phyloP scores from a whole-genome alignment of 1,284 basidiomycete genomes.

The Boletus hoseneyae region DNA sequence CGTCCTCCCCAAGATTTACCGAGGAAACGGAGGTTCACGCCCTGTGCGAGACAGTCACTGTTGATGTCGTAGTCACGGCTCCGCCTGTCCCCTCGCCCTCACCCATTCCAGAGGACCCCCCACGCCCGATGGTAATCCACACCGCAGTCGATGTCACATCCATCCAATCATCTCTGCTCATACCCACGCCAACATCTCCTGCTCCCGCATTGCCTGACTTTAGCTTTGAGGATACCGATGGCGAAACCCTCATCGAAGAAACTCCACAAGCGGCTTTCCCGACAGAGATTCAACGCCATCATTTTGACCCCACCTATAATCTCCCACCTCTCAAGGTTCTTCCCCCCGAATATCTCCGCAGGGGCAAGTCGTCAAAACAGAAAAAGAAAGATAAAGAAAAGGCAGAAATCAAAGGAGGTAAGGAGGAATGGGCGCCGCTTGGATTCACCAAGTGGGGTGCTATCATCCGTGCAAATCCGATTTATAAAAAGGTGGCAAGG shows the following conservation, averaged over 20 bases:
- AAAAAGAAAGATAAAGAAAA: slow-evolving; percentile 58
- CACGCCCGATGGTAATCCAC: slow-evolving; percentile 26
- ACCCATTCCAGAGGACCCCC: slow-evolving; percentile 6
- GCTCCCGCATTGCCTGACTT: slow-evolving; percentile 29
- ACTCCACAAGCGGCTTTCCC: slow-evolving; percentile 16
- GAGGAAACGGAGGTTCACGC: not conserved
- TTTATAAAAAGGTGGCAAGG: slow-evolving; percentile 62
- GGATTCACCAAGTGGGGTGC: slow-evolving; percentile 74
- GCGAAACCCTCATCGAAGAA: slow-evolving; percentile 23
- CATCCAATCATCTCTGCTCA: slow-evolving; percentile 29
- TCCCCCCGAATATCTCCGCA: slow-evolving; percentile 63
- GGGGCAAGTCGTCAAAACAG: slow-evolving; percentile 52
- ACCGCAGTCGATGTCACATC: slow-evolving; percentile 31
- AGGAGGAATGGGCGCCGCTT: slow-evolving; percentile 63
- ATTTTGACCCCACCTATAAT: slow-evolving; percentile 49
- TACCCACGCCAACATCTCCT: slow-evolving; percentile 37
- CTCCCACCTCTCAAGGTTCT: slow-evolving; percentile 60
- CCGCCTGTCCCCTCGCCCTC: not conserved
- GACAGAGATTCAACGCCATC: slow-evolving; percentile 33
- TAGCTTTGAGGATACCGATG: slow-evolving; percentile 27
- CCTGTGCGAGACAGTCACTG: slow-evolving; percentile 1
- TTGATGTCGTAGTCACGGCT: not conserved
- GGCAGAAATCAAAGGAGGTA: slow-evolving; percentile 49
- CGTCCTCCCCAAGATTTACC: slow-evolving; percentile 21
- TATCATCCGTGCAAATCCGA: slow-evolving; percentile 65